Evolutionary conservation across 2,329 filamentous ascomycete genomes (phyloP).

Genomic region (Zymoseptoria tritici): DNA sequence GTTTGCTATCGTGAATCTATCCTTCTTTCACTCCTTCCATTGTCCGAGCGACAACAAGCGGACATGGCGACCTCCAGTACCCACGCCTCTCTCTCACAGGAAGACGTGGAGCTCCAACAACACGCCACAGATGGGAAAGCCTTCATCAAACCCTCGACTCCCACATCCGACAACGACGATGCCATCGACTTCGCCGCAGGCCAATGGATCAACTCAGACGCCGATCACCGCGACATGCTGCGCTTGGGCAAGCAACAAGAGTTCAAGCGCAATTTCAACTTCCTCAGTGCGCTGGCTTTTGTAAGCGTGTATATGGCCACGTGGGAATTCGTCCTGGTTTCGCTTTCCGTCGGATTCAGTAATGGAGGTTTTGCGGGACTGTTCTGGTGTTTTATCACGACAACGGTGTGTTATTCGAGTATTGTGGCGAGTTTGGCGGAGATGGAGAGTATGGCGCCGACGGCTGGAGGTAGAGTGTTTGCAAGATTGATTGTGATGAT

Average conservation of each 20-base stretch:
- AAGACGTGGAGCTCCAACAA: slow-evolving; percentile 5
- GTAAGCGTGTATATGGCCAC: slow-evolving; percentile 27
- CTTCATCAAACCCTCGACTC: neutral
- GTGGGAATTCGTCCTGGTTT: slow-evolving; percentile 27
- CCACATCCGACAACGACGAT: slow-evolving; percentile 5
- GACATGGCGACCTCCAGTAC: neutral
- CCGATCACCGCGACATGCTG: slow-evolving; percentile 21
- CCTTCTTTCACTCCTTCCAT: neutral
- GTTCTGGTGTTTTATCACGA: slow-evolving; percentile 29
- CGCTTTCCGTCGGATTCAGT: slow-evolving; percentile 23
- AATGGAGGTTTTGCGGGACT: slow-evolving; percentile 29
- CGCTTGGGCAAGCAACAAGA: slow-evolving; percentile 25
- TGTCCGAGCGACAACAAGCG: neutral
- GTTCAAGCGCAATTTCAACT: slow-evolving; percentile 25
- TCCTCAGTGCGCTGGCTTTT: slow-evolving; percentile 25
- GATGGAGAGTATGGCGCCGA: slow-evolving; percentile 30
- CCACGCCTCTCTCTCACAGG: neutral
- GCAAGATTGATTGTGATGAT: slow-evolving; percentile 2
- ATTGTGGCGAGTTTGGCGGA: slow-evolving; percentile 27
- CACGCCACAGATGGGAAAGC: neutral
- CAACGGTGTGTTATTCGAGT: slow-evolving; percentile 22
- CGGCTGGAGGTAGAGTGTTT: slow-evolving; percentile 25
- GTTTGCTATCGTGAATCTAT: neutral
- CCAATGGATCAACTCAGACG: slow-evolving; percentile 8
- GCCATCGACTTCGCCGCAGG: slow-evolving; percentile 1